Evolutionary conservation across 768 basidiomycete species (phyloP), one percentile per base, ranked within the genome.

Genomic region (Mycena rosella): DNA sequence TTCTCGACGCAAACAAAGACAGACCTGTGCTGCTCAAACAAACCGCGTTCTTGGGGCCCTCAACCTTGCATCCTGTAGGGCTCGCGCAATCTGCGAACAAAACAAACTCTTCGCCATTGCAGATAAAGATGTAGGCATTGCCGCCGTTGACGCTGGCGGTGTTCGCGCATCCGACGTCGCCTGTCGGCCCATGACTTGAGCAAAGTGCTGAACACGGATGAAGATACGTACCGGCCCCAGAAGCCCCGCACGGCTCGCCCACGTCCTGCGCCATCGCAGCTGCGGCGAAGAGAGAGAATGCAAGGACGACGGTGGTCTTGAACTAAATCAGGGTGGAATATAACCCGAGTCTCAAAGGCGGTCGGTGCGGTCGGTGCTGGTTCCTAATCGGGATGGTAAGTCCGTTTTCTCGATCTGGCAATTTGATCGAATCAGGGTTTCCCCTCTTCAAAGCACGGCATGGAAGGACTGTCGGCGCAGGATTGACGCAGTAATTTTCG

Each of bases 91-190:
- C 30, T 0, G 58, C 68, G 54, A 65, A 65, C 49, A 69, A 32
- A 14, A 69, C 68, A 17, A 69, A 66, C 29, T 69, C 68, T n/a
- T 65, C 10, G 11, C 68, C 68, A 32, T 66, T 69, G 57, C 68
- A 69, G 34, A 60, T 65, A 53, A 69, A 69, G 51, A 69, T 69
- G 51, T 69, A 69, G 13, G 68, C 40, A 34, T 69, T 69, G 40
- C 68, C 63, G 18, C 59, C 59, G 58, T 65, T 65, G 22, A 69
- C 68, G 51, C 57, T 65, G 48, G 68, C 9, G 13, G 63, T 69
- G 44, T 60, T 61, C 9, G 68, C 63, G 44, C 68, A 69, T 34
- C 68, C 68, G 30, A 65, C 57, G 47, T 58, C 68, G 24, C 68
- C 64, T 69, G 15, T 20, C 14, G 38, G 6, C 14, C 7, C 36